Evolutionary conservation across 768 basidiomycete genomes (phyloP).

Genomic region (Kwoniella dendrophila): DNA sequence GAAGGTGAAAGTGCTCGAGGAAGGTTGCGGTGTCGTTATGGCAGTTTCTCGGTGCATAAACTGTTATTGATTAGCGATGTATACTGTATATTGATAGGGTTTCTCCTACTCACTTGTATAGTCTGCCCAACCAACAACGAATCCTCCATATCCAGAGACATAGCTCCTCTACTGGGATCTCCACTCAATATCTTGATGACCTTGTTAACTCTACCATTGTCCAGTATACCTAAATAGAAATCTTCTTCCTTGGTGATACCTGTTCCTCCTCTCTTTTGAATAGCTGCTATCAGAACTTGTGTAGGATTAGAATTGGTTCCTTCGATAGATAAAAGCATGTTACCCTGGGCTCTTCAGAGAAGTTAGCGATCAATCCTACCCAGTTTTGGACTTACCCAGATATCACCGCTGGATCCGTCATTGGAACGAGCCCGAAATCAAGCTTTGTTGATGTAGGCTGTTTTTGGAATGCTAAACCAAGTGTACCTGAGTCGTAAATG

Average conservation of each 20-base stretch:
- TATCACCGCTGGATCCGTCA: conserved; percentile 32
- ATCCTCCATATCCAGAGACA: conserved; percentile 53
- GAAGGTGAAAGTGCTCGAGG: conserved; percentile 10
- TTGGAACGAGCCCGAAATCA: conserved; percentile 37
- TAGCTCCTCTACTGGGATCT: conserved; percentile 53
- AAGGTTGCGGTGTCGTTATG: background rate
- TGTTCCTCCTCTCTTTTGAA: conserved; percentile 39
- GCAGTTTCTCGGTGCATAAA: conserved; percentile 26
- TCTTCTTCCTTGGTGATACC: conserved; percentile 52
- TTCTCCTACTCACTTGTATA: conserved; percentile 42
- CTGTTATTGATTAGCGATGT: conserved; percentile 12
- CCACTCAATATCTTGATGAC: conserved; percentile 53
- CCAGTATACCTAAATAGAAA: conserved; percentile 49
- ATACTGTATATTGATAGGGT: background rate
- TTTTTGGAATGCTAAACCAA: conserved; percentile 48
- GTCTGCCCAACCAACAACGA: conserved; percentile 43
- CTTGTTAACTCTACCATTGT: conserved; percentile 15
- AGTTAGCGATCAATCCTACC: background rate
- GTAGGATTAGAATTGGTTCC: conserved; percentile 47
- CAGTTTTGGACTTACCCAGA: conserved; percentile 32
- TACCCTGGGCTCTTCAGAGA: conserved; percentile 50
- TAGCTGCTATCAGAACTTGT: conserved; percentile 47
- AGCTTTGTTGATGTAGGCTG: conserved; percentile 2
- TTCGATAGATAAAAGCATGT: conserved; percentile 45
- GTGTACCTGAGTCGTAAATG: conserved; percentile 34